These are phyloP conservation scores for Atkinsonella hypoxylon DNA, from an alignment of 2,329 filamentous ascomycete species.

Conservation along the genomic window DNA sequence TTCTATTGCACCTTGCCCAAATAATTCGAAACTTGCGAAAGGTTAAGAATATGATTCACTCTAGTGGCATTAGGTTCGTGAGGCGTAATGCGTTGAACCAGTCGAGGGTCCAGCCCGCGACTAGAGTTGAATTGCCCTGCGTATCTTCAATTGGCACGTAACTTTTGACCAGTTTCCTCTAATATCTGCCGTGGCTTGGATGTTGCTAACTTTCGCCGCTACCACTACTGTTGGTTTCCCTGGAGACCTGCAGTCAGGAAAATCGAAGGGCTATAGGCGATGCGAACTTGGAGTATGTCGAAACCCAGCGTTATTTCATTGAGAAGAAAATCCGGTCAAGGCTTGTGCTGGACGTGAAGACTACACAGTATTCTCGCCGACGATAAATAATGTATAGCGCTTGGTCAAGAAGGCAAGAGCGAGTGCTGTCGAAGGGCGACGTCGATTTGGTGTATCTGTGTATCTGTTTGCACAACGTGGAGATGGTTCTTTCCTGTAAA, in stretches of 20 bases:
- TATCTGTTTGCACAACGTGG: no score
- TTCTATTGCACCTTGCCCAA: neutral
- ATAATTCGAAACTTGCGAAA: neutral
- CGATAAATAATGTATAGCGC: no score
- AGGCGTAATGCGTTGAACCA: neutral
- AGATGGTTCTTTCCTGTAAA: neutral
- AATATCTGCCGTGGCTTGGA: neutral
- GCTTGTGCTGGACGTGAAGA: no score
- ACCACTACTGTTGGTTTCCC: neutral
- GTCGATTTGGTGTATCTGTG: no score
- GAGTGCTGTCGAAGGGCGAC: neutral
- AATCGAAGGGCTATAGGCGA: neutral
- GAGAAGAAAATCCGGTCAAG: neutral
- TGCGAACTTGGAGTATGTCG: neutral
- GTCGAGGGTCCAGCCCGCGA: conserved; percentile 7
- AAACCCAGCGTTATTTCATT: neutral
- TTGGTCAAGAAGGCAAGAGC: neutral
- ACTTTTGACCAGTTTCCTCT: neutral
- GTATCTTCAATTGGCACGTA: neutral
- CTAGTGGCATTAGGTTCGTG: conserved; percentile 8
- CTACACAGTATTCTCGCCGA: no score
- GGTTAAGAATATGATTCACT: neutral
- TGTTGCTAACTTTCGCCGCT: neutral
- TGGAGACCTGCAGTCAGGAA: conserved; percentile 1
- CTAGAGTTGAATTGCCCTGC: neutral